Conservation (phyloP, 441 rosid genomes). For the Dalechampia spathulata region DNA sequence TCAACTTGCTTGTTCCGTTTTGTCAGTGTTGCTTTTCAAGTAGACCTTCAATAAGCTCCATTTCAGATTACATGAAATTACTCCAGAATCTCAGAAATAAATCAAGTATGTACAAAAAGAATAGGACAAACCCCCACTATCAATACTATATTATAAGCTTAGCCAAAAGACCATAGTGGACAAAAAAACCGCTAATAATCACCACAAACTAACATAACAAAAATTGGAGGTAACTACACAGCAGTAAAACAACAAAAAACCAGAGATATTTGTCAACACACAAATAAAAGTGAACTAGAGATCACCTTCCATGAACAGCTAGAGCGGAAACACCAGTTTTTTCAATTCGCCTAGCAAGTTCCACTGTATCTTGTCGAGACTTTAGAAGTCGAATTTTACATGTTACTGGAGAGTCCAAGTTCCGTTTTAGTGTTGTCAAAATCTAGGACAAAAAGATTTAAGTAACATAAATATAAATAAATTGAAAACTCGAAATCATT, state of each 20-base stretch:
- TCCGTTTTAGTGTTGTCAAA: conserved; percentile 73
- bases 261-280: neutral
- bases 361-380: conserved; percentile 69
- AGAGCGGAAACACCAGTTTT: conserved; percentile 88
- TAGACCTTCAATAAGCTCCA: neutral
- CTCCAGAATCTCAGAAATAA: neutral
- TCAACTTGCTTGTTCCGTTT: neutral
- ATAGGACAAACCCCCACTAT: neutral
- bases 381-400: conserved; percentile 81
- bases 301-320: conserved; percentile 90
- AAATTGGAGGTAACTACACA: neutral
- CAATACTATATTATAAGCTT: neutral
- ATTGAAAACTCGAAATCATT: neutral
- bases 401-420: conserved; percentile 70
- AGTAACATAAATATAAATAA: conserved; percentile 3
- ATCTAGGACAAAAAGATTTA: conserved; percentile 38
- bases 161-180: neutral
- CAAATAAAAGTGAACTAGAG: conserved; percentile 1
- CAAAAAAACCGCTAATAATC: neutral
- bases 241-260: neutral
- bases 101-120: neutral
- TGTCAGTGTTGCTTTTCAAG: neutral
- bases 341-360: conserved; percentile 83
- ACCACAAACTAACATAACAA: neutral
- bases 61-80: neutral